phyloP scores from a whole-genome alignment of 2,329 filamentous ascomycete genomes.

The Ascomycota sp. region DNA sequence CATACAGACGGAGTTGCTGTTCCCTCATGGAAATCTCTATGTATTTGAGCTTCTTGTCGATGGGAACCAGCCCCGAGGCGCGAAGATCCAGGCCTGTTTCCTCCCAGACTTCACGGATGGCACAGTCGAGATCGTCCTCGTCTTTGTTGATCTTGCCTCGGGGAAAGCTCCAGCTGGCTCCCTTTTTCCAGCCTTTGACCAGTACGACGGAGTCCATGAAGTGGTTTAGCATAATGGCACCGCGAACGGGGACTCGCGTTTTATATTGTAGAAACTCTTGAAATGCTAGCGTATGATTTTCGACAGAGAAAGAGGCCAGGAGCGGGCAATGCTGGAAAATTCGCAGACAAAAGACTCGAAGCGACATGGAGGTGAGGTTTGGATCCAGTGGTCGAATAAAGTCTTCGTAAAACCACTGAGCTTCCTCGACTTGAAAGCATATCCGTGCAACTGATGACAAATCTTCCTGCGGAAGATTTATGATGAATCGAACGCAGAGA shows the following conservation, averaged over 20 bases:
- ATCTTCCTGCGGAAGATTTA: conserved; percentile 86
- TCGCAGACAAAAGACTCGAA: conserved; percentile 68
- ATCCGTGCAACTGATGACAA: conserved; percentile 78
- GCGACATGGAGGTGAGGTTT: conserved; percentile 61
- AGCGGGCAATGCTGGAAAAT: conserved; percentile 92
- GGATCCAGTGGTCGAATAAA: conserved; percentile 86
- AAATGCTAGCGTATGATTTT: conserved; percentile 65
- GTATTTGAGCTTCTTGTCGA: conserved; percentile 52
- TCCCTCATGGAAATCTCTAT: conserved; percentile 82
- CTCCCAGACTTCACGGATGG: conserved; percentile 83
- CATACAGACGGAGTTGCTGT: conserved; percentile 81
- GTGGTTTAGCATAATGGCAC: conserved; percentile 80
- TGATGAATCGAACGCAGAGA: conserved; percentile 91
- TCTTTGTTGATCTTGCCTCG: conserved; percentile 97
- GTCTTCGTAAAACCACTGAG: conserved; percentile 99
- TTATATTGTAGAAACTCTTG: conserved; percentile 90
- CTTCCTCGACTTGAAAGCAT: conserved; percentile 97
- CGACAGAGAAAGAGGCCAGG: conserved; percentile 58
- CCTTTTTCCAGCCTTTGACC: conserved; percentile 96
- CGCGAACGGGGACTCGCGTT: conserved; percentile 77
- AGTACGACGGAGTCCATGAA: conserved; percentile 87
- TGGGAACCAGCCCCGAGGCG: conserved; percentile 54
- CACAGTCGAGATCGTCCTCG: conserved; percentile 83
- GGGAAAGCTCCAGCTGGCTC: conserved; percentile 89
- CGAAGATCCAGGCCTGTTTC: conserved; percentile 81